A percentile compares a stretch with the other conserved stretches of the same genome.
phyloP scores from a whole-genome alignment of 306 rosid genomes.

The Dalbergia cultrata region DNA sequence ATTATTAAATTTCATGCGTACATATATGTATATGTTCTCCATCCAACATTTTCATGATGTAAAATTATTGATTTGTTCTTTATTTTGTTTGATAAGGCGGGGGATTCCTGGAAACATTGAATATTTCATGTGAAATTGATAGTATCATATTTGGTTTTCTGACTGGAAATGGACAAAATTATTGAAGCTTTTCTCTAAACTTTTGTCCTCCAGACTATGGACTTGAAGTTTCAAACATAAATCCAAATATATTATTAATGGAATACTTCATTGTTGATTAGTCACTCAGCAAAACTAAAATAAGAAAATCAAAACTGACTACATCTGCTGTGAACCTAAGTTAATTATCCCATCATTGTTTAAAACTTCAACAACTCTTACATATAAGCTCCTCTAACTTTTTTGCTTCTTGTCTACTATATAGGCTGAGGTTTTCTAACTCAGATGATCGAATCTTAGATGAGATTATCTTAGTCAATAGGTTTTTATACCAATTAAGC shows the following conservation, averaged over 20 bases:
- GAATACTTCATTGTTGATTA: not conserved
- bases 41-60: conserved; percentile 2
- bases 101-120: not conserved
- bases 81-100: not conserved
- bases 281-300: too few relatives aligned
- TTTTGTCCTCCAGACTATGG: too few relatives aligned
- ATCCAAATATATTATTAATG: not conserved
- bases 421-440: too few relatives aligned
- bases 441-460: not conserved
- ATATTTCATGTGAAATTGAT: conserved; percentile 31
- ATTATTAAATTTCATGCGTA: conserved; percentile 25
- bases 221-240: too few relatives aligned
- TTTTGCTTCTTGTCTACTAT: not conserved
- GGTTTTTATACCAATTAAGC: not conserved
- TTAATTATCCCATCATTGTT: not conserved
- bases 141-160: too few relatives aligned
- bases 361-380: not conserved
- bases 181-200: too few relatives aligned
- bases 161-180: too few relatives aligned
- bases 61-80: not conserved
- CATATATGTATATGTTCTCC: not conserved
- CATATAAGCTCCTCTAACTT: not conserved
- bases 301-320: not conserved
- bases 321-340: not conserved
- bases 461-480: not conserved